Percentiles rank a stretch among this genome's conserved stretches.
Evolutionary conservation across 495 filamentous ascomycete species (phyloP).

Genomic region (Aspergillus bridgeri): DNA sequence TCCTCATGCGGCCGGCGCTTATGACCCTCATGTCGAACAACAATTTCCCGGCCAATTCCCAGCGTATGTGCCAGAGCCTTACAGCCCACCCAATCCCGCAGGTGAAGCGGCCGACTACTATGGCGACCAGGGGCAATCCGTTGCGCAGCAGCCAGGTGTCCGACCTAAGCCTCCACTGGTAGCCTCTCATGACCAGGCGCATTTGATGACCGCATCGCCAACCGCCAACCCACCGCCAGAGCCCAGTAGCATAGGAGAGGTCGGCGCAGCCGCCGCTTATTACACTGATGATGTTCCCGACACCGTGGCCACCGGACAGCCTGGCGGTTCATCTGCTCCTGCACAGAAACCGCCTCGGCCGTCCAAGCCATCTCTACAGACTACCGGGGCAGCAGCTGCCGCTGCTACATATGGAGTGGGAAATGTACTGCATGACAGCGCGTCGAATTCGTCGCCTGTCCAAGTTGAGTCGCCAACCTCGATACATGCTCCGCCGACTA

Average conservation of each 20-base stretch:
- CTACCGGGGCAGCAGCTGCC: slow-evolving; percentile 21
- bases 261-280: slow-evolving; percentile 52
- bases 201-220: slow-evolving; percentile 48
- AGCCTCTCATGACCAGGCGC: slow-evolving; percentile 48
- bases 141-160: slow-evolving; percentile 57
- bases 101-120: slow-evolving; percentile 68
- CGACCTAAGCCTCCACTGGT: slow-evolving; percentile 51
- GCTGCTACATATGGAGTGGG: slow-evolving; percentile 29
- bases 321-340: slow-evolving; percentile 10
- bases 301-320: slow-evolving; percentile 12
- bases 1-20: slow-evolving; percentile 23
- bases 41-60: slow-evolving; percentile 62
- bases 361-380: slow-evolving; percentile 26
- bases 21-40: slow-evolving; percentile 51
- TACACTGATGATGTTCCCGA: slow-evolving; percentile 27
- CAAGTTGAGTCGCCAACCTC: slow-evolving; percentile 14
- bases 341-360: slow-evolving; percentile 28
- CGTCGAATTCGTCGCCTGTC: slow-evolving; percentile 16
- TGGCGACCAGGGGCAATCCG: slow-evolving; percentile 61
- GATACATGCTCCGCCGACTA: slow-evolving; percentile 20
- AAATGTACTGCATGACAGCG: slow-evolving; percentile 18
- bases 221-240: slow-evolving; percentile 48
- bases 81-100: slow-evolving; percentile 49
- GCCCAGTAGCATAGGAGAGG: slow-evolving; percentile 46
- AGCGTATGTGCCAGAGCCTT: slow-evolving; percentile 39